phyloP scores from a whole-genome alignment of 1,139 yeast species.

The Candida freyschussii region DNA sequence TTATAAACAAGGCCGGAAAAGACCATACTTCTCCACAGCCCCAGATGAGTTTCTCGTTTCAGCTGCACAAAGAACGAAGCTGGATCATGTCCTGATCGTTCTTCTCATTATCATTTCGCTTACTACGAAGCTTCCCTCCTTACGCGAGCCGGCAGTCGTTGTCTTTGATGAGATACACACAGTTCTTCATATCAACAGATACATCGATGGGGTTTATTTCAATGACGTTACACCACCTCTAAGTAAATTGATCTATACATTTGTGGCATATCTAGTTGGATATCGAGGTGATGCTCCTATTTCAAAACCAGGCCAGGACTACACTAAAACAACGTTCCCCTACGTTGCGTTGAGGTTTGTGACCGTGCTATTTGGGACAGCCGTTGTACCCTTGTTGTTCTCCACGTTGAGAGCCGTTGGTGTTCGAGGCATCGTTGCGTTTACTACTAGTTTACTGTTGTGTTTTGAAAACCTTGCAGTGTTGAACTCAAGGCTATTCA shows the following conservation, averaged over 20 bases:
- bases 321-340: conserved; percentile 16
- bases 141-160: conserved; percentile 41
- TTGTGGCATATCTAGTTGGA: conserved; percentile 37
- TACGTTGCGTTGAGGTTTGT: conserved; percentile 40
- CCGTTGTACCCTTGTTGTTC: conserved; percentile 43
- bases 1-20: conserved; percentile 22
- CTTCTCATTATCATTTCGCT: conserved; percentile 16
- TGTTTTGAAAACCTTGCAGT: conserved; percentile 51
- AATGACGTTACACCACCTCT: conserved; percentile 63
- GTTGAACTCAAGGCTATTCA: conserved; percentile 44
- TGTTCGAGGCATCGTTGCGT: conserved; percentile 39
- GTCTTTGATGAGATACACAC: conserved; percentile 64
- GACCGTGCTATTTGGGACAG: conserved; percentile 48
- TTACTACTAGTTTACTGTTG: conserved; percentile 42
- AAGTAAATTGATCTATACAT: conserved; percentile 43
- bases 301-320: conserved; percentile 16
- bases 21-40: conserved; percentile 22
- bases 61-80: conserved; percentile 5
- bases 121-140: conserved; percentile 5
- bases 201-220: conserved; percentile 56
- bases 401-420: conserved; percentile 44
- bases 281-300: conserved; percentile 37
- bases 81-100: conserved; percentile 13
- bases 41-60: conserved; percentile 3
- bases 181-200: conserved; percentile 64